Evolutionary conservation across 2,329 filamentous ascomycete species (phyloP), one percentile per base, ranked within the genome.

Genomic region (Pseudogymnoascus sp.): DNA sequence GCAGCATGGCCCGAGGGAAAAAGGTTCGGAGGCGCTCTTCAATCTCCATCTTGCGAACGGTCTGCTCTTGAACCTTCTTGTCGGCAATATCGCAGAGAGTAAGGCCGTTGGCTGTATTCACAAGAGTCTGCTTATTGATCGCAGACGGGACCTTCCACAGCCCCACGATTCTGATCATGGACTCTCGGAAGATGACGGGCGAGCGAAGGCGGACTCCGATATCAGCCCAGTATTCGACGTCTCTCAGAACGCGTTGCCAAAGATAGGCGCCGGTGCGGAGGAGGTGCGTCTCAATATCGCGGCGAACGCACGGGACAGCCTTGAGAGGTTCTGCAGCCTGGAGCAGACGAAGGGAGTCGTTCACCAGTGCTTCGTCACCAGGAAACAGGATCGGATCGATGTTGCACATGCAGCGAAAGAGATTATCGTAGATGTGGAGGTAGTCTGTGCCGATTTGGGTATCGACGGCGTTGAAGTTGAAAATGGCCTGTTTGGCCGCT

Each of bases 181-280:
- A 66, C 36, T 73, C 71, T 21, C 66, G 64, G 50, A 72, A 71
- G n/a, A 73, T 71, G 10, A 70, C 62, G 6, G 68, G 64, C 1
- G 70, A 71, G 59, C 70, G 64, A 5, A 73, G 61, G 8, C 67
- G 65, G 4, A 63, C 59, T 16, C 65, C 70, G 25, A 72, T 56
- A 25, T 66, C 64, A n/a, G 70, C 64, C 70, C 71, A 73, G 12
- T 59, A 59, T 12, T 69, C 68, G 1, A 69, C 67, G 1, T 62
- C 63, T 3, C 44, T 37, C 1, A 42, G 38, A 31, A 72, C 65
- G 18, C 70, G 66, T 5, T 62, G 31, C 71, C 70, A 73, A 18
- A 73, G 65, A n/a, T 56, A 50, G 23, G 67, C 56, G 11, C 65
- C 62, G 12, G 70, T 60, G 7, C 70, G 71, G 0, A 73, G 64